Base-by-base conservation (phyloP, 805 yeast genomes). In the Ogataea methylovora region DNA sequence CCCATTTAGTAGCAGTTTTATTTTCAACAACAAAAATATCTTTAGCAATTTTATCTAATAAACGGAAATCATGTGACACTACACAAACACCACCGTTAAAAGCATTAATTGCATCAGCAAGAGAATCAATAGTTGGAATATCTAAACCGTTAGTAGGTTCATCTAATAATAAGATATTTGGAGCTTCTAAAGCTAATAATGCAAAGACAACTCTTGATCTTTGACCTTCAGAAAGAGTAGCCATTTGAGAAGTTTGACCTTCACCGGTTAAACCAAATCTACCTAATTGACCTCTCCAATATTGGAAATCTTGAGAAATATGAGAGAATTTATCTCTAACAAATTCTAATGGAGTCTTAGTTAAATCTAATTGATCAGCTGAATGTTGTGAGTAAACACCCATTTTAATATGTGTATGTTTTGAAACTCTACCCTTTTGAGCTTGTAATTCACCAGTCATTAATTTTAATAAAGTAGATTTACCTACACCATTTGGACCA, bases 81-180 rank as follows among this genome's bases (percentile, higher is more conserved):
- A 92, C 95, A 47, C 87, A 94, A 35, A 90, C 96, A 74, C 98
- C 98, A 67, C 98, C 98, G 58, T 80, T 84, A 73, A 84, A 92
- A 22, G 76, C 82, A 47, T 87, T 80, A 60, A 92, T 90, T 45
- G 98, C 98, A 37, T 83, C 94, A 35, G 97, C 98, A 53, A 92
- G 72, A 29, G 98, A 92, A 66, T 92, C 98, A 58, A 92, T 92
- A 34, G 98, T 88, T 55, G 97, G 87, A 52, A 92, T 90, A 72
- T 92, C 98, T 65, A 92, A 73, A 74, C 97, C 97, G 75, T 92
- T 92, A 48, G 98, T 92, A 76, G 98, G 98, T 80, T 92, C 98
- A 72, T 92, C 98, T 67, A 92, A 72, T 58, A 92, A 69, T 52
- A 92, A 71, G 62, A 92, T 85, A 67, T 92, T 92, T 55, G 98